A percentile compares a stretch with the other conserved stretches of the same genome.
Evolutionary conservation across 106 monocot species (phyloP).

Genomic region (Hemerocallis citrina): DNA sequence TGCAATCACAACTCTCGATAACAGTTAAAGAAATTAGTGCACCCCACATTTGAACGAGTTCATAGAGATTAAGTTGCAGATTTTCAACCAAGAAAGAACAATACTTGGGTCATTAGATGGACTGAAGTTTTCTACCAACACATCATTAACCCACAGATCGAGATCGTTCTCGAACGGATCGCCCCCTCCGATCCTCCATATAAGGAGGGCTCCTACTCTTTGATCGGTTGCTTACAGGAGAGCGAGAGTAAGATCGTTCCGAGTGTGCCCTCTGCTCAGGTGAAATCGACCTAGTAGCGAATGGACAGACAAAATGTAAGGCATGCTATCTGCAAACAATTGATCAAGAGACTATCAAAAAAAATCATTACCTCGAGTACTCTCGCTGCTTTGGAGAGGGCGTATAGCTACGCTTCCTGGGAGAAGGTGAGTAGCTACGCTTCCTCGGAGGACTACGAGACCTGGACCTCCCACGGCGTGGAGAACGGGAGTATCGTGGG

Average conservation of each 20-base stretch:
- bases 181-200: background rate
- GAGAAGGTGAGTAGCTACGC: background rate
- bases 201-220: constrained; percentile 14
- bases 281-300: constrained; percentile 2
- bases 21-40: too few relatives aligned
- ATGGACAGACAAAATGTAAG: background rate
- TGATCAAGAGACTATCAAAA: background rate
- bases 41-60: too few relatives aligned
- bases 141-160: constrained; percentile 10
- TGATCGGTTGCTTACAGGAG: background rate
- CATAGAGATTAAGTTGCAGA: too few relatives aligned
- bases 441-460: constrained; percentile 15
- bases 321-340: background rate
- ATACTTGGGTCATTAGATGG: too few relatives aligned
- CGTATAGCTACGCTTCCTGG: background rate
- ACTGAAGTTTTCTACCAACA: too few relatives aligned
- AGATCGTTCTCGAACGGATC: constrained; percentile 3
- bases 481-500: constrained; percentile 16
- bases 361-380: background rate
- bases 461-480: constrained; percentile 10
- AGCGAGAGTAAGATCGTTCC: constrained; percentile 13
- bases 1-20: too few relatives aligned
- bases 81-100: too few relatives aligned
- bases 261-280: background rate
- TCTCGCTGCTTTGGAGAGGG: constrained; percentile 3